Base-by-base conservation (phyloP, 495 filamentous ascomycete species). In the Penicillium maclennaniae region DNA sequence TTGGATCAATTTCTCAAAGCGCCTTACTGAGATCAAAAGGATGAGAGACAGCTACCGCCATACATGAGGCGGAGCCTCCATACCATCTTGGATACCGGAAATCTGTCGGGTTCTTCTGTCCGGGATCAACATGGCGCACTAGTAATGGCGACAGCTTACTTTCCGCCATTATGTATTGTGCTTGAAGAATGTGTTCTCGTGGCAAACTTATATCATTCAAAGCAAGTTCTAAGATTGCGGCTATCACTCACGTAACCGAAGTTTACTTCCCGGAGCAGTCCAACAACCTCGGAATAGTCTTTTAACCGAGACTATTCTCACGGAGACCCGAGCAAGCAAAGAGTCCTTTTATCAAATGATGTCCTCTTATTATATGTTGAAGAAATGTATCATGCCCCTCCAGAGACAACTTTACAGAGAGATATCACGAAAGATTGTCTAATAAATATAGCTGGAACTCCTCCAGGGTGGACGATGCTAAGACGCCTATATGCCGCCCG, bases 51-150 rank as follows among this genome's bases (percentile, higher is more conserved):
- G 67, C 44, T 31, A 71, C 72, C 6, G 70, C 72, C 58, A 71
- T 71, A 41, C 70, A 74, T 49, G 71, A 74, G 21, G 72, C 72
- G 21, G 70, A 73, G 14, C 70, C 72, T 12, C 72, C 72, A 41
- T 73, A 75, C 72, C 72, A 75, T 51, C 69, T 71, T 0, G 71
- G 70, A 44, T 74, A 74, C 31, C 19, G 51, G 5, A 66, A 43
- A n/a, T 62, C 49, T 23, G 28, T 42, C 43, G 31, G 31, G 31
- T 14, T 12, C 31, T 34, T 34, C 4, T 34, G 31, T 4, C 10
- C 31, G 3, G 31, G 31, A 34, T 34, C 31, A 14, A 34, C 10
- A 4, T 12, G 31, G 8, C 10, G 10, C 14, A 34, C 10, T 14
- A 12, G 31, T 12, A 34, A 34, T 4, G 31, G 8, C 31, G 10